A percentile compares a stretch with the other conserved stretches of the same genome.
Evolutionary conservation across 139 green algal genomes (phyloP).

Genomic region (Chlamydomonas schloesseri): DNA sequence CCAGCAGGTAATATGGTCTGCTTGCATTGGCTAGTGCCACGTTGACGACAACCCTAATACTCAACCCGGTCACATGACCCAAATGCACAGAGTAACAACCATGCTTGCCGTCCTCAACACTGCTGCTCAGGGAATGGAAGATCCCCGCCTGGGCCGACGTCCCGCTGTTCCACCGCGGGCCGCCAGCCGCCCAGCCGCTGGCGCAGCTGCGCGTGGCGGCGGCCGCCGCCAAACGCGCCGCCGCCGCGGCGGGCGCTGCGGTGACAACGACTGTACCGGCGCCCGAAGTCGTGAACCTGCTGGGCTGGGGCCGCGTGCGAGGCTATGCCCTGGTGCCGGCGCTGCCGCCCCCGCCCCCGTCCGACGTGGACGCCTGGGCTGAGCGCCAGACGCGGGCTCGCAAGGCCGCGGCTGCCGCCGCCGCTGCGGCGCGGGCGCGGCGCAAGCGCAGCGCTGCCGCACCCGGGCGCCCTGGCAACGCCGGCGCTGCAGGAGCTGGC

Average conservation of each 20-base stretch:
- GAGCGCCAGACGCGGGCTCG: not conserved
- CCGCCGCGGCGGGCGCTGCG: not conserved
- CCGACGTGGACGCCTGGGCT: conserved; percentile 30
- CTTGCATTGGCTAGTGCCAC: no score
- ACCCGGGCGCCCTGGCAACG: no score
- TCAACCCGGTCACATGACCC: no score
- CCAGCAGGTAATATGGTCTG: conserved; percentile 70
- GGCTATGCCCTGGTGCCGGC: conserved; percentile 31
- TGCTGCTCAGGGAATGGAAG: conserved; percentile 50
- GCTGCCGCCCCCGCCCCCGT: conserved; percentile 34
- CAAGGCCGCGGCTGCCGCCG: not conserved
- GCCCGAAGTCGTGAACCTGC: not conserved
- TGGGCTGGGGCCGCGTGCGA: conserved; percentile 27
- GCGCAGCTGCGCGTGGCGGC: not conserved
- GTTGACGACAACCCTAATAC: no score
- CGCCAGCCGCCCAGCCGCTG: conserved; percentile 6
- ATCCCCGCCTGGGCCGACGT: conserved; percentile 51
- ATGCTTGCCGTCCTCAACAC: no score
- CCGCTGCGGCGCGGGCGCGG: not conserved
- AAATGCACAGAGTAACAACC: no score
- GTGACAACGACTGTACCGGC: not conserved
- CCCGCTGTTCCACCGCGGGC: conserved; percentile 22
- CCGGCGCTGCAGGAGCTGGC: not conserved
- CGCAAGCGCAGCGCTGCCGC: not conserved
- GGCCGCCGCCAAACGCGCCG: not conserved